Evolutionary conservation across 768 basidiomycete species (phyloP).

Genomic region (Tremella fuciformis): DNA sequence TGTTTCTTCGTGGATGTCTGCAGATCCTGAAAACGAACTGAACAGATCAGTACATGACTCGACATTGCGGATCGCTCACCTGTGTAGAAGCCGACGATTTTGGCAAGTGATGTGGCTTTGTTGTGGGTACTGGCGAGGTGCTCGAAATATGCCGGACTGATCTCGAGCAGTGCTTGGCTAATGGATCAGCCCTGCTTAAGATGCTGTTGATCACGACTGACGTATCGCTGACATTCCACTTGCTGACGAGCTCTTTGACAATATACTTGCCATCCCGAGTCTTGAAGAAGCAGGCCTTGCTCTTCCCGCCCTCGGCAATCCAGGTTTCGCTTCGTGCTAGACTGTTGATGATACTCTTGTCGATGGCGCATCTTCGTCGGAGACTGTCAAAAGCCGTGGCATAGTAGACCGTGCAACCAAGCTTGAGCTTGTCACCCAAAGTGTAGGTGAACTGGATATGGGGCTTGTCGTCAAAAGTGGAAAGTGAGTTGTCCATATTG

Average conservation of each 20-base stretch:
- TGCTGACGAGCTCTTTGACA: conserved; percentile 79
- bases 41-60: too few species aligned
- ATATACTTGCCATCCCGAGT: conserved; percentile 72
- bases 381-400: conserved; percentile 74
- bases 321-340: conserved; percentile 63
- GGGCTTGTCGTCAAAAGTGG: conserved; percentile 64
- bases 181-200: neutral
- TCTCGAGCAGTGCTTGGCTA: conserved; percentile 74
- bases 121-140: conserved; percentile 70
- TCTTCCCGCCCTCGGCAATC: conserved; percentile 73
- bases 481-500: conserved; percentile 25
- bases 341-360: conserved; percentile 62
- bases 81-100: conserved; percentile 77
- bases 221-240: conserved; percentile 84
- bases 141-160: conserved; percentile 73
- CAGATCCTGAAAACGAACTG: conserved; percentile 67
- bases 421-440: conserved; percentile 68
- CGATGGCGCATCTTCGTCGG: conserved; percentile 65
- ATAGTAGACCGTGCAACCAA: conserved; percentile 78
- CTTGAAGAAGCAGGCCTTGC: conserved; percentile 77
- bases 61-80: conserved; percentile 28
- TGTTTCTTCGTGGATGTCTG: conserved; percentile 68
- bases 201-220: conserved; percentile 52
- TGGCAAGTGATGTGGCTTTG: conserved; percentile 68
- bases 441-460: conserved; percentile 83